Base-by-base conservation (phyloP, 257 asterid species). In the Solanum microdontum region DNA sequence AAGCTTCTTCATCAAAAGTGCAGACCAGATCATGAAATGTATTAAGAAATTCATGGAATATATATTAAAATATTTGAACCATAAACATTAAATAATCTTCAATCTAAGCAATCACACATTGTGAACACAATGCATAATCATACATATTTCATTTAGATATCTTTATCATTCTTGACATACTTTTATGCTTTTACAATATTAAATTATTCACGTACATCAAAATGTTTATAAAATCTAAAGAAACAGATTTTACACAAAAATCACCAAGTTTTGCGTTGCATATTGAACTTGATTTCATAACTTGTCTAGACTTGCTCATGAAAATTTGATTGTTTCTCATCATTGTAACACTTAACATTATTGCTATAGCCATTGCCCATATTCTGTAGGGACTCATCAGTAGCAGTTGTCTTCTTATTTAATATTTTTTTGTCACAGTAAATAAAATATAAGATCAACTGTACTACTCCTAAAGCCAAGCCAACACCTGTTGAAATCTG, bases 401-500 rank as follows among this genome's bases (percentile, higher is more conserved):
- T 86, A 9, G 75, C 84, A 5, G 66, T 19, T 17, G 88, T 10
- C 58, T 84, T 21, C 45, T 84, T 48, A 19, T 60, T 30, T 33
- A 83, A 72, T 51, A 93, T 93, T 86, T 92, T 93, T 91, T 94
- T 94, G 21, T 92, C 43, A 12, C 87, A 93, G 88, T 95, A 95
- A 24, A 94, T 90, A 24, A 94, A 92, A 66, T 94, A 96, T 12
- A 96, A 88, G 77, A 94, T 92, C 82, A 96, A 93, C 79, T 96
- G 98, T 89, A 93, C 92, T 5, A 92, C n/a, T 64, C 98, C 99
- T 90, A 95, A 88, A 79, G 89, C 94, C 68, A 91, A n/a, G 51
- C 97, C 98, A 75, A 95, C 92, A 12, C 98, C 99, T 85, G 95
- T 96, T 7, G 98, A 94, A 79, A 91, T 89, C 99, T 96, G 93